phyloP scores from a whole-genome alignment of 148 eudicot genomes.

The Nepenthes gracilis region DNA sequence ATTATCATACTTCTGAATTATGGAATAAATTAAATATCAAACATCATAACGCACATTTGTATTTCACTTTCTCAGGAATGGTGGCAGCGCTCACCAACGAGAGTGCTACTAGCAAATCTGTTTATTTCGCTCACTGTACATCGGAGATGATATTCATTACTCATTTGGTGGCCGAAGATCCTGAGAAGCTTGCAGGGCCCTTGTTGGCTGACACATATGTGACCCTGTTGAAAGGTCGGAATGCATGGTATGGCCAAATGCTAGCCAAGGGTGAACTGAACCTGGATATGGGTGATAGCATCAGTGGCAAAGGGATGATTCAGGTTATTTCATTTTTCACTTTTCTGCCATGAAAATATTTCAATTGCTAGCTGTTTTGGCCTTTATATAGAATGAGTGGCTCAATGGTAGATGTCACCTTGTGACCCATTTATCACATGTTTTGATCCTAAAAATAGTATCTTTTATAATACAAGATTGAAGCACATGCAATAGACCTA shows the following conservation, averaged over 20 bases:
- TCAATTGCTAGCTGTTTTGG: too few relatives aligned
- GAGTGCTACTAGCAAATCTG: slow-evolving; percentile 95
- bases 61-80: slow-evolving; percentile 50
- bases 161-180: slow-evolving; percentile 83
- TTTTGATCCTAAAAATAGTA: too few relatives aligned
- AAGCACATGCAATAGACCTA: too few relatives aligned
- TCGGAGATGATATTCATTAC: slow-evolving; percentile 98
- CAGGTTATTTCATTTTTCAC: slow-evolving; percentile 34
- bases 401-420: too few relatives aligned
- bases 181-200: slow-evolving; percentile 97
- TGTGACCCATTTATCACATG: too few relatives aligned
- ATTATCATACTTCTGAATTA: too few relatives aligned
- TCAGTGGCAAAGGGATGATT: slow-evolving; percentile 92
- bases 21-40: too few relatives aligned
- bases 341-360: background rate
- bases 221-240: slow-evolving; percentile 85
- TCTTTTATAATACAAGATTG: too few relatives aligned
- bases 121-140: slow-evolving; percentile 95
- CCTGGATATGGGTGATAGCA: slow-evolving; percentile 96
- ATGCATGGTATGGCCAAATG: slow-evolving; percentile 98
- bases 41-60: too few relatives aligned
- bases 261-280: slow-evolving; percentile 85
- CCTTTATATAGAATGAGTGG: too few relatives aligned
- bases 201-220: slow-evolving; percentile 91
- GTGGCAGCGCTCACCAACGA: slow-evolving; percentile 92